Percentiles rank a stretch among this genome's conserved stretches.
phyloP scores from a whole-genome alignment of 306 rosid species.

The Acacia acuminata region DNA sequence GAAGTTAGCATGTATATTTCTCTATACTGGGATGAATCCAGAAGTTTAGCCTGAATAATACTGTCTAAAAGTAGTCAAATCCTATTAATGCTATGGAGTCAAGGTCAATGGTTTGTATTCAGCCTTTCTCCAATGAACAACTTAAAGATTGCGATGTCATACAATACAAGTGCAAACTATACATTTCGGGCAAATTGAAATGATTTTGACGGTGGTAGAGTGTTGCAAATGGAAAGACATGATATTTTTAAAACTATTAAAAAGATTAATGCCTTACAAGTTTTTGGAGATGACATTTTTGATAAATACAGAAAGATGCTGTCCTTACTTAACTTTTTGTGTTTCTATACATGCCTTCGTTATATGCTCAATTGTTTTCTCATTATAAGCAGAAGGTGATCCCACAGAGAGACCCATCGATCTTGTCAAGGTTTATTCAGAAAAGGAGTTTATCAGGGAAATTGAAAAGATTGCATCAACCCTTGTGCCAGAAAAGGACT shows the following conservation, averaged over 20 bases:
- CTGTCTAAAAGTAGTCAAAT: too few relatives aligned
- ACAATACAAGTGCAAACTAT: not conserved
- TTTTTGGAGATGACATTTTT: constrained; percentile 3
- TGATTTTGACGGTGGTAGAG: constrained; percentile 19
- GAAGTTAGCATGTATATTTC: constrained; percentile 12
- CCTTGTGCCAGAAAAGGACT: constrained; percentile 97
- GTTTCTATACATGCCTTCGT: constrained; percentile 21
- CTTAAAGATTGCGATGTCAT: not conserved
- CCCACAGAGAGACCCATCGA: constrained; percentile 72
- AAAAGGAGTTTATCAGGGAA: constrained; percentile 92
- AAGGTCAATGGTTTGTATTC: constrained; percentile 11
- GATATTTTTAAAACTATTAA: constrained; percentile 10
- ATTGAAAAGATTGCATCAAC: constrained; percentile 89
- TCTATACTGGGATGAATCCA: constrained; percentile 18
- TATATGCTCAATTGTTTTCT: constrained; percentile 22
- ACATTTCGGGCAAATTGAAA: constrained; percentile 20
- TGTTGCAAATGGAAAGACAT: constrained; percentile 18
- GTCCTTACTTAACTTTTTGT: not conserved
- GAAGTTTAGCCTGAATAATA: constrained; percentile 10
- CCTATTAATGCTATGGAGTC: too few relatives aligned
- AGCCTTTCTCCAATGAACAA: not conserved
- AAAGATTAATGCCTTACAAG: not conserved
- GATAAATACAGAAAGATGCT: not conserved
- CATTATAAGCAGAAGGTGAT: constrained; percentile 74
- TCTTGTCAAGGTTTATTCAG: constrained; percentile 92